Percentiles rank a stretch among this genome's conserved stretches.
Conservation (phyloP, 2,329 filamentous ascomycete genomes). For the Fusarium duplospermum region DNA sequence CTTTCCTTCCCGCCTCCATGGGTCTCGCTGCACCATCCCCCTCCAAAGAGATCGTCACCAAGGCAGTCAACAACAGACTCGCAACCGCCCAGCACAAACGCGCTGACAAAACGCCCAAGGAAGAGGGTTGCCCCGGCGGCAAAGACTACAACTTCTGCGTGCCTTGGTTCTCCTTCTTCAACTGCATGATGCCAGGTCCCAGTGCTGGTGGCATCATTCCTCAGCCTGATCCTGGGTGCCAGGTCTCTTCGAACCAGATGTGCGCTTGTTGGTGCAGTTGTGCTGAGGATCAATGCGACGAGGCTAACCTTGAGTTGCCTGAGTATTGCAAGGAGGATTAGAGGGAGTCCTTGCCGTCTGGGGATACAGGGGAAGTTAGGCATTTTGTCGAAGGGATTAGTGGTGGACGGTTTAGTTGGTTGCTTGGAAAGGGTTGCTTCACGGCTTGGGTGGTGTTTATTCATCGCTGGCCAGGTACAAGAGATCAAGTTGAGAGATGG, state of each 20-base stretch:
- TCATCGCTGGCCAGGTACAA: neutral
- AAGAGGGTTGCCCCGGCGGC: neutral
- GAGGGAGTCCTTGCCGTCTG: neutral
- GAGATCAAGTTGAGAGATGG: neutral
- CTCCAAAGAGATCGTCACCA: neutral
- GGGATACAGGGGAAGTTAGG: neutral
- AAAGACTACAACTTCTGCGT: neutral
- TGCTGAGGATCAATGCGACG: neutral
- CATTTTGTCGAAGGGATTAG: neutral
- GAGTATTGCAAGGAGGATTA: neutral
- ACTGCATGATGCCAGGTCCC: neutral
- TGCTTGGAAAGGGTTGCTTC: neutral
- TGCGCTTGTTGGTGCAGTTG: neutral
- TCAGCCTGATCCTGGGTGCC: neutral
- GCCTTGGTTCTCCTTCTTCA: neutral
- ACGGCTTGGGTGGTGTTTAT: neutral
- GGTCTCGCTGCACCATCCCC: neutral
- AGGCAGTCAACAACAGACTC: neutral
- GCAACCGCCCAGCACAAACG: neutral
- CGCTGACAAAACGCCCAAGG: neutral
- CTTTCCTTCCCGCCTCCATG: neutral
- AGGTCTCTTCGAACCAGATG: neutral
- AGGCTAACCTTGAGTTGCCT: neutral
- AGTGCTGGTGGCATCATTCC: neutral
- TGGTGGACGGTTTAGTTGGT: neutral